Evolutionary conservation across 768 basidiomycete genomes (phyloP), one percentile per base, ranked within the genome.

Genomic region (Chalciporus piperatus): DNA sequence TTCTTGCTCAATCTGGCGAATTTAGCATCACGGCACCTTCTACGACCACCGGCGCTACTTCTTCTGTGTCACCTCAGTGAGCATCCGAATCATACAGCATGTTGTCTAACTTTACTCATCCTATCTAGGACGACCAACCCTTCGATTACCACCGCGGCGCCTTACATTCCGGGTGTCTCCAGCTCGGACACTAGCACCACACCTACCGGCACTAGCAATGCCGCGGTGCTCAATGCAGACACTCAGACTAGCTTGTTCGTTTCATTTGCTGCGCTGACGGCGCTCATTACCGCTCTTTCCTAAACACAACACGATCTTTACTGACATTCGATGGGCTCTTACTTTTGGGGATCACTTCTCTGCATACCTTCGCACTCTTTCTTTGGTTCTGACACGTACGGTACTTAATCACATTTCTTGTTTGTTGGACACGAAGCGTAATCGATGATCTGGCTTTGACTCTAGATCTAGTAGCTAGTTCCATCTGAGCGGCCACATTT

Each of bases 1-100:
- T 93, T 57, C 76, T 82, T 47, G 89, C 90, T 35, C 89, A 94
- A 70, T 91, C 89, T 16, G 46, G 50, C 23, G 63, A 80, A 49
- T 94, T 92, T 69, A 70, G 64, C 59, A 81, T 84, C 64, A 67
- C 65, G 38, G 51, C 53, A 1, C 25, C 52, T 25, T 55, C 63
- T 30, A 55, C 66, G 16, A 46, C 59, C 30, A 45, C 27, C 25
- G 41, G 27, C 7, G 48, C 69, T 6, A 42, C 66, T 14, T 48
- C 63, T 11, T 48, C 58, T 13, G n/a, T n/a, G n/a, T 35, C 57
- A 39, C 27, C 32, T 51, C 60, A 50, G 65, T 67, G 44, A 68
- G 67, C 17, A 27, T 9, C 17, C 5, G 19, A 27, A 9, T 25
- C 5, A 22, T 4, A 3, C 22, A 17, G 50, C 23, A 22, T 12